Evolutionary conservation across 2,329 filamentous ascomycete species (phyloP).

Genomic region (Pezicula carpinea): DNA sequence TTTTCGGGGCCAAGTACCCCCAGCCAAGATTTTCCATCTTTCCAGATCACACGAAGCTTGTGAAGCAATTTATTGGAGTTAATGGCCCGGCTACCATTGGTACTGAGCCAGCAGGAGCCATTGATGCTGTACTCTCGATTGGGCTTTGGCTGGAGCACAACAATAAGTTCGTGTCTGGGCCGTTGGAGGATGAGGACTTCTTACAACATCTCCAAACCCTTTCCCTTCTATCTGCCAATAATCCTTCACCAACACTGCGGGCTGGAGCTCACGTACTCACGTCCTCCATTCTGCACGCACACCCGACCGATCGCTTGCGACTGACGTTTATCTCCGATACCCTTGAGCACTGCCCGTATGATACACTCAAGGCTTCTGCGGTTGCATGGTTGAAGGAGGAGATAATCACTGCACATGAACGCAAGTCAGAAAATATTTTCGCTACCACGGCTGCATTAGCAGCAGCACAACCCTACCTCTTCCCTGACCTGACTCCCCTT

Average conservation of each 20-base stretch:
- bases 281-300: conserved; percentile 41
- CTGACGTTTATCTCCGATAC: conserved; percentile 60
- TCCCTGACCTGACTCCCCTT: conserved; percentile 50
- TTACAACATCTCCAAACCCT: conserved; percentile 54
- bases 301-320: conserved; percentile 54
- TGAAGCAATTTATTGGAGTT: conserved; percentile 48
- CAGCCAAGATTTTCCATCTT: conserved; percentile 52
- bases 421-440: conserved; percentile 37
- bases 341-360: conserved; percentile 60
- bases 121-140: conserved; percentile 55
- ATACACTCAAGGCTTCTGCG: conserved; percentile 57
- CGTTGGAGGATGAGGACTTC: conserved; percentile 37
- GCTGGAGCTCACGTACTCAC: conserved; percentile 32
- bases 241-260: conserved; percentile 32
- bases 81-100: conserved; percentile 43
- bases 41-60: conserved; percentile 51
- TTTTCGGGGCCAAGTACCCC: conserved; percentile 54
- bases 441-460: conserved; percentile 51
- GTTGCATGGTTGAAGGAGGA: conserved; percentile 62
- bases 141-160: conserved; percentile 54
- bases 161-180: conserved; percentile 35
- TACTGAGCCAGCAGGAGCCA: conserved; percentile 44
- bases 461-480: conserved; percentile 56
- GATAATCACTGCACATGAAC: conserved; percentile 37
- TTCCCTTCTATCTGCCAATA: conserved; percentile 32